A percentile compares a stretch with the other conserved stretches of the same genome.
These are phyloP conservation scores for Beauveria australis DNA, from an alignment of 2,329 filamentous ascomycete species.

Conservation along the genomic window DNA sequence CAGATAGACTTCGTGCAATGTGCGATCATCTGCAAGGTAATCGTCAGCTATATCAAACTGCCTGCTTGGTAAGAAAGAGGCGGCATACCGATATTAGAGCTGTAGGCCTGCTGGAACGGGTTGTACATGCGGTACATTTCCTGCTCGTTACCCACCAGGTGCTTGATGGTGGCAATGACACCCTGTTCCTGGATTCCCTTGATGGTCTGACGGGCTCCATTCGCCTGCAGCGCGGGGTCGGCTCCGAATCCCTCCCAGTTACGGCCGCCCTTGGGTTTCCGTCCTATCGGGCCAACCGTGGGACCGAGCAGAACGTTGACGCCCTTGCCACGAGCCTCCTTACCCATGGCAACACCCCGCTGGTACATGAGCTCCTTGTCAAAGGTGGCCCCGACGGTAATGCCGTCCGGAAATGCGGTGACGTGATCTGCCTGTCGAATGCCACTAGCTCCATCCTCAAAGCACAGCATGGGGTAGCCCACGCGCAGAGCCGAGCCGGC, in stretches of 20 bases:
- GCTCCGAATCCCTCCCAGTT: conserved; percentile 70
- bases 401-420: conserved; percentile 72
- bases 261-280: conserved; percentile 63
- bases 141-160: conserved; percentile 48
- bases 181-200: conserved; percentile 56
- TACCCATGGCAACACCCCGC: conserved; percentile 58
- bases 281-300: conserved; percentile 60
- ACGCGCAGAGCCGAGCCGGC: conserved; percentile 63
- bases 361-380: conserved; percentile 64
- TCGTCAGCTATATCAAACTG: neutral
- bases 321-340: conserved; percentile 67
- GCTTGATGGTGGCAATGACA: conserved; percentile 49
- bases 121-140: conserved; percentile 59
- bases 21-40: conserved; percentile 48
- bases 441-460: conserved; percentile 65
- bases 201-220: conserved; percentile 72
- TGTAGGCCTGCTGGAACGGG: conserved; percentile 44
- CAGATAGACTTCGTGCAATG: conserved; percentile 66
- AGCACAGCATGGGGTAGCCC: conserved; percentile 63
- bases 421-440: conserved; percentile 66
- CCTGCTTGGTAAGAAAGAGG: neutral
- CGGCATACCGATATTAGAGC: conserved; percentile 60
- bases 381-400: conserved; percentile 67
- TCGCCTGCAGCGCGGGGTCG: conserved; percentile 66
- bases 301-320: conserved; percentile 65